Percentiles rank a stretch among this genome's conserved stretches.
Conservation (phyloP, 768 basidiomycete genomes). For the Pleurotus salmoneostramineus region DNA sequence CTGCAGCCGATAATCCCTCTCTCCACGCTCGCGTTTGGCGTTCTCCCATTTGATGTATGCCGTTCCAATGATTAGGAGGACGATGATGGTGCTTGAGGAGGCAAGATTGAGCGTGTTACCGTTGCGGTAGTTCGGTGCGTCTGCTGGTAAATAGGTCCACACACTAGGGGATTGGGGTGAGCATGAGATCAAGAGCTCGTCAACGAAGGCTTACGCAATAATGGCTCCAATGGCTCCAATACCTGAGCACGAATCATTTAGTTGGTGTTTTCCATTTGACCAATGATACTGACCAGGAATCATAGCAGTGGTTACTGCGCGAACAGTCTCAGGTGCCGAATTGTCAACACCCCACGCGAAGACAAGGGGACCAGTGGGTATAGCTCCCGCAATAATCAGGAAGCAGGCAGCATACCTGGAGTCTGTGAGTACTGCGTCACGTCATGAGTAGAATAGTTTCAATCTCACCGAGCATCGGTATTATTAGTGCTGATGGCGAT, state of each 20-base stretch:
- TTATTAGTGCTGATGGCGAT: conserved; percentile 37
- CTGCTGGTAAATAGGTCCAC: conserved; percentile 43
- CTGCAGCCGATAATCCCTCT: conserved; percentile 34
- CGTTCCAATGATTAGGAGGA: conserved; percentile 25
- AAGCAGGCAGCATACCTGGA: conserved; percentile 44
- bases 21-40: conserved; percentile 35
- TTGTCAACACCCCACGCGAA: conserved; percentile 48
- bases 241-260: conserved; percentile 16
- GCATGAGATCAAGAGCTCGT: background rate
- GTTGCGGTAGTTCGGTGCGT: conserved; percentile 42
- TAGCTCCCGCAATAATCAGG: conserved; percentile 34
- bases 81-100: conserved; percentile 25
- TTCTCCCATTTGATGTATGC: conserved; percentile 40
- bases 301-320: conserved; percentile 38
- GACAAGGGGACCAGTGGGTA: conserved; percentile 35
- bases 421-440: background rate
- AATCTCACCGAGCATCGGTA: conserved; percentile 26
- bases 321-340: conserved; percentile 44
- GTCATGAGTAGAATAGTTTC: background rate
- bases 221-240: conserved; percentile 41
- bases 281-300: conserved; percentile 29
- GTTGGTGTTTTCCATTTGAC: background rate
- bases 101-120: conserved; percentile 43
- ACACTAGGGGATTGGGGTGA: conserved; percentile 23
- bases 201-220: conserved; percentile 30